phyloP scores from a whole-genome alignment of 2,329 filamentous ascomycete genomes.

The Colletotrichum simmondsii region DNA sequence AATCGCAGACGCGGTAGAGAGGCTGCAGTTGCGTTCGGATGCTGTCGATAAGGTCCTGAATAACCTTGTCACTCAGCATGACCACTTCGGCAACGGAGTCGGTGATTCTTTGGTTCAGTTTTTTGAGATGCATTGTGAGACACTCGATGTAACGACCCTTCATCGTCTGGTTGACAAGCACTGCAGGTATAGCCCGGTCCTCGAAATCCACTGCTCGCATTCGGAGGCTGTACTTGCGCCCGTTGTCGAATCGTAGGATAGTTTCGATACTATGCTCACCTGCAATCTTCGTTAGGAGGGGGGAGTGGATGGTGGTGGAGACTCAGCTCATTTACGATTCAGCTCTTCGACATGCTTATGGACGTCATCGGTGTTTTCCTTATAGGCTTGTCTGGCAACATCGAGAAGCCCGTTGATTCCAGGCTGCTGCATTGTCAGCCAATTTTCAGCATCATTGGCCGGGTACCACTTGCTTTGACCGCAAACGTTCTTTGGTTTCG shows the following conservation, averaged over 20 bases:
- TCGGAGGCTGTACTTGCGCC: slow-evolving; percentile 83
- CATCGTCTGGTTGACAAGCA: slow-evolving; percentile 81
- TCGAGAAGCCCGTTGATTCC: slow-evolving; percentile 88
- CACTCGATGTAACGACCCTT: slow-evolving; percentile 86
- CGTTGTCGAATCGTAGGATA: slow-evolving; percentile 79
- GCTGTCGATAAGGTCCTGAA: slow-evolving; percentile 77
- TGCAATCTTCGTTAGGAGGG: slow-evolving; percentile 39
- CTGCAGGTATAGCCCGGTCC: slow-evolving; percentile 66
- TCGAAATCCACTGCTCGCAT: slow-evolving; percentile 73
- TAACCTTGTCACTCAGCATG: slow-evolving; percentile 80
- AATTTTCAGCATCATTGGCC: neutral
- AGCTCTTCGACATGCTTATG: slow-evolving; percentile 76
- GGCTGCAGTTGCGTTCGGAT: slow-evolving; percentile 77
- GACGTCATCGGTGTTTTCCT: slow-evolving; percentile 85
- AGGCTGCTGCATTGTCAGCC: slow-evolving; percentile 57
- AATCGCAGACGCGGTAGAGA: slow-evolving; percentile 87
- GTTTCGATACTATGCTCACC: slow-evolving; percentile 68
- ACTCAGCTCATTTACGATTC: slow-evolving; percentile 59
- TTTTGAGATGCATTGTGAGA: slow-evolving; percentile 85
- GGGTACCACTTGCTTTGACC: slow-evolving; percentile 69
- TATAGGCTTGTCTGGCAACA: slow-evolving; percentile 88
- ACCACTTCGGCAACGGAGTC: slow-evolving; percentile 88
- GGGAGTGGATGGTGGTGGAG: too few species aligned
- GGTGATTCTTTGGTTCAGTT: slow-evolving; percentile 80
- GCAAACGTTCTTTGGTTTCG: slow-evolving; percentile 93